Evolutionary conservation across 2,329 filamentous ascomycete species (phyloP).

Genomic region (Davidsoniella australis): DNA sequence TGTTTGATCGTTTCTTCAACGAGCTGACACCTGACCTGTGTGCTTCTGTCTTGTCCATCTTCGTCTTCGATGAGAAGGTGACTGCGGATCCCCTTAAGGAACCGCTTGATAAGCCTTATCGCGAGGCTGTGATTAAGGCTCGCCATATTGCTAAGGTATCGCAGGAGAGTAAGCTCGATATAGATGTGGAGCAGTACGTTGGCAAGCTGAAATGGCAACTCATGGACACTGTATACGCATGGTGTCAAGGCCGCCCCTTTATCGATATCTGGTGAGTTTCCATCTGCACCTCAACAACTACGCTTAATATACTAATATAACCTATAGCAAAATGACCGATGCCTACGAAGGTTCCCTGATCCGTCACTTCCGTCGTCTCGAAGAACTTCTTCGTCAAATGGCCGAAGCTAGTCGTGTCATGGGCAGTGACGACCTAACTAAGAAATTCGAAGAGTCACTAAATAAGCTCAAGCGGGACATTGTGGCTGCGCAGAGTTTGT

Average conservation of each 20-base stretch:
- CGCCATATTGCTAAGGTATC: constrained; percentile 82
- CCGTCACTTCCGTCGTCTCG: constrained; percentile 83
- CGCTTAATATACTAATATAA: constrained; percentile 5
- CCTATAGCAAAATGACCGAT: constrained; percentile 85
- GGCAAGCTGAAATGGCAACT: constrained; percentile 81
- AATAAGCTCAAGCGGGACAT: constrained; percentile 82
- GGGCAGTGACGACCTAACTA: constrained; percentile 85
- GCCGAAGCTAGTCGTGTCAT: constrained; percentile 93
- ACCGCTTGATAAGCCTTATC: constrained; percentile 69
- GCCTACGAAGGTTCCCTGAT: constrained; percentile 95
- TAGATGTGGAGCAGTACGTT: constrained; percentile 93
- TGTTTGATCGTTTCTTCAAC: constrained; percentile 98
- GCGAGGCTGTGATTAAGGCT: constrained; percentile 76
- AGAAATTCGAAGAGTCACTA: constrained; percentile 79
- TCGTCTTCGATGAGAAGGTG: constrained; percentile 95
- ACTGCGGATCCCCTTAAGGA: constrained; percentile 64
- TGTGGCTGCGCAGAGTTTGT: constrained; percentile 85
- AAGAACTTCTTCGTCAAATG: constrained; percentile 89
- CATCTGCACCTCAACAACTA: background rate
- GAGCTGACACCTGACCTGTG: constrained; percentile 77
- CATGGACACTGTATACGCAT: constrained; percentile 89
- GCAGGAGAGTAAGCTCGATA: constrained; percentile 76
- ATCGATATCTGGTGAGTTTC: constrained; percentile 76
- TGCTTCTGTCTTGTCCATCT: constrained; percentile 74
- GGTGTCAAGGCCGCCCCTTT: constrained; percentile 82